A percentile compares a stretch with the other conserved stretches of the same genome.
These are phyloP conservation scores for Lasiosphaeris hirsuta DNA, from an alignment of 495 filamentous ascomycete species.

Conservation along the genomic window DNA sequence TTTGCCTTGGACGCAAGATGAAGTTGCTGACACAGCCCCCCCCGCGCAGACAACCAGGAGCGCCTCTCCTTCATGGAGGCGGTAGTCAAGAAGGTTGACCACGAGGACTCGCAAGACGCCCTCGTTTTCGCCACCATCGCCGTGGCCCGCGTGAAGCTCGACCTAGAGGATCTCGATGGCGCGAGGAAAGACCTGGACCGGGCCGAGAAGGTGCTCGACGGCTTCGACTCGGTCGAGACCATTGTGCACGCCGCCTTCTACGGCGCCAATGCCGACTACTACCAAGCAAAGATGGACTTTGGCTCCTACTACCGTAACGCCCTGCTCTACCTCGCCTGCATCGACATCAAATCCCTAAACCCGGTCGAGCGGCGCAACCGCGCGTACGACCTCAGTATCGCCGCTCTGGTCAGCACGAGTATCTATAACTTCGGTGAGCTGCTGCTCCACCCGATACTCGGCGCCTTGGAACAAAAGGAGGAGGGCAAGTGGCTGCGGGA, in stretches of 20 bases:
- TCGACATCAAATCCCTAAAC: constrained; percentile 72
- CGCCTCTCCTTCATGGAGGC: constrained; percentile 81
- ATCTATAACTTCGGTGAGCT: constrained; percentile 99
- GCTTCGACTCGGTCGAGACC: constrained; percentile 92
- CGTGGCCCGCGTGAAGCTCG: constrained; percentile 83
- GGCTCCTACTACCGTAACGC: constrained; percentile 95
- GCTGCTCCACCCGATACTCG: constrained; percentile 91
- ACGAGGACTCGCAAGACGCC: constrained; percentile 90
- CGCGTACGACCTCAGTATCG: constrained; percentile 89
- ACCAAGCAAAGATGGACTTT: constrained; percentile 88
- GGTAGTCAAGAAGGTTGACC: constrained; percentile 84
- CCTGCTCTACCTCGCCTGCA: constrained; percentile 96
- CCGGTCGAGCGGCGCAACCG: constrained; percentile 69
- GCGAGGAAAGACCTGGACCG: constrained; percentile 81
- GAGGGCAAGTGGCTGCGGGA: constrained; percentile 80
- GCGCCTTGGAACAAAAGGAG: constrained; percentile 61
- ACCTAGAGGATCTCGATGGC: constrained; percentile 67
- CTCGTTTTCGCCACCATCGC: constrained; percentile 91
- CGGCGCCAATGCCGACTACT: constrained; percentile 90
- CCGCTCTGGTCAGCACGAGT: constrained; percentile 84
- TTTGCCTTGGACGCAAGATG: background rate
- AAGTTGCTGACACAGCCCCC: background rate
- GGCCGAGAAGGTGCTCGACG: constrained; percentile 82
- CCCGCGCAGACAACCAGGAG: constrained; percentile 70
- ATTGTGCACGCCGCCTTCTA: constrained; percentile 97